A percentile compares a stretch with the other conserved stretches of the same genome.
These are phyloP conservation scores for Beauveria medogensis DNA, from an alignment of 2,329 filamentous ascomycete species.

Conservation along the genomic window DNA sequence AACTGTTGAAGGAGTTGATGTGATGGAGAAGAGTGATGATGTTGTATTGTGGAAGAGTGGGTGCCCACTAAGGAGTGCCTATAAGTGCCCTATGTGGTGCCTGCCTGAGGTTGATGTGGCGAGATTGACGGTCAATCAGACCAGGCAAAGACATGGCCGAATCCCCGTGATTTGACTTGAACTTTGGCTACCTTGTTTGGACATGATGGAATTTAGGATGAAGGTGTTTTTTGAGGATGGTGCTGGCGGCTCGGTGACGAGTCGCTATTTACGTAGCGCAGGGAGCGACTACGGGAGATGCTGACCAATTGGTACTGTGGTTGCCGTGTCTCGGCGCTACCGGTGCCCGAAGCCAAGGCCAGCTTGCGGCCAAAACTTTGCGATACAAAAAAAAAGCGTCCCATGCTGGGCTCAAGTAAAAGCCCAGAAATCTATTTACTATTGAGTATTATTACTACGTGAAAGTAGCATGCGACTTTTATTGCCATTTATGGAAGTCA, in stretches of 20 bases:
- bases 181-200: constrained; percentile 34
- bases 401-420: too few species aligned
- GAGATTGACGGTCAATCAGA: constrained; percentile 56
- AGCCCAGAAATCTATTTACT: too few species aligned
- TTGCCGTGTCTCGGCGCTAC: too few species aligned
- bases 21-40: too few species aligned
- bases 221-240: neutral
- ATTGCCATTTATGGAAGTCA: neutral
- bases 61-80: too few species aligned
- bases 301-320: too few species aligned
- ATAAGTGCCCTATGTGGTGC: too few species aligned
- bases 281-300: neutral
- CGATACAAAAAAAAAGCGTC: too few species aligned
- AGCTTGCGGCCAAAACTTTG: too few species aligned
- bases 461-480: neutral
- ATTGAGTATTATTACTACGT: too few species aligned
- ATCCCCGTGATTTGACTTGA: constrained; percentile 62
- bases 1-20: neutral
- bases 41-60: too few species aligned
- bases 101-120: neutral
- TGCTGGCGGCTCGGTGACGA: neutral
- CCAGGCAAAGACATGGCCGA: constrained; percentile 63
- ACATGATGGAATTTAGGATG: constrained; percentile 16
- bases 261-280: neutral
- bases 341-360: too few species aligned